Evolutionary conservation across 139 green algal genomes (phyloP).

Genomic region (Chlamydomonas asymmetrica): DNA sequence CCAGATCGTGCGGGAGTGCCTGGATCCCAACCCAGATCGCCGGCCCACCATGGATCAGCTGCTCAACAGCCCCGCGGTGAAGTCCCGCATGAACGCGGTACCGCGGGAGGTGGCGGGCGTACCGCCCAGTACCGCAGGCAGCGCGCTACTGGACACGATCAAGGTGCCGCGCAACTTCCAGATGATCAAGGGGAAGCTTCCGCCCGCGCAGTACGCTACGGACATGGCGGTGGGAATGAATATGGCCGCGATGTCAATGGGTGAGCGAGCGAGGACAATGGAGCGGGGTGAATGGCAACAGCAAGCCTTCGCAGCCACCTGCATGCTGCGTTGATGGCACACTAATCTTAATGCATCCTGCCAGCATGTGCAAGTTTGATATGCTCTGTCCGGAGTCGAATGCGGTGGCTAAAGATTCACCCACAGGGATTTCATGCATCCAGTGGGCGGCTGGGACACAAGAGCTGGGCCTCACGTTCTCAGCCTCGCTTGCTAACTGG

Average conservation of each 20-base stretch:
- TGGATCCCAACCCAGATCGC: conserved; percentile 45
- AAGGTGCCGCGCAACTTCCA: conserved; percentile 56
- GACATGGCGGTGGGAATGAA: conserved; percentile 32
- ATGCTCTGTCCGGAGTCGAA: no score
- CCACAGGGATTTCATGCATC: no score
- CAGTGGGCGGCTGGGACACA: no score
- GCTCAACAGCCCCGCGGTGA: conserved; percentile 29
- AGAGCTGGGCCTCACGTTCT: no score
- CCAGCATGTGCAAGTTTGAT: no score
- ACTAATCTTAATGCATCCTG: no score
- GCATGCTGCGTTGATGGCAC: no score
- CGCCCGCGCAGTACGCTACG: conserved; percentile 42
- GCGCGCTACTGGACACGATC: conserved; percentile 50
- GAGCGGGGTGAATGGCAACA: background rate
- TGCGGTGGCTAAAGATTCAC: no score
- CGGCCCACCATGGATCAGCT: conserved; percentile 45
- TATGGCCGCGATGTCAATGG: background rate
- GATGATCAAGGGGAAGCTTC: conserved; percentile 48
- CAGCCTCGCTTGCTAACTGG: no score
- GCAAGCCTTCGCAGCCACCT: no score
- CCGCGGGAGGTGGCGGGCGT: conserved; percentile 1
- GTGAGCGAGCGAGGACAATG: background rate
- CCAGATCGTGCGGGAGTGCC: conserved; percentile 46
- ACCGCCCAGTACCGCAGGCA: conserved; percentile 31
- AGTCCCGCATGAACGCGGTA: conserved; percentile 37